These are phyloP conservation scores for Thuidium tamariscinum DNA, from an alignment of 225 moss, liverwort and hornwort species.

Conservation along the genomic window DNA sequence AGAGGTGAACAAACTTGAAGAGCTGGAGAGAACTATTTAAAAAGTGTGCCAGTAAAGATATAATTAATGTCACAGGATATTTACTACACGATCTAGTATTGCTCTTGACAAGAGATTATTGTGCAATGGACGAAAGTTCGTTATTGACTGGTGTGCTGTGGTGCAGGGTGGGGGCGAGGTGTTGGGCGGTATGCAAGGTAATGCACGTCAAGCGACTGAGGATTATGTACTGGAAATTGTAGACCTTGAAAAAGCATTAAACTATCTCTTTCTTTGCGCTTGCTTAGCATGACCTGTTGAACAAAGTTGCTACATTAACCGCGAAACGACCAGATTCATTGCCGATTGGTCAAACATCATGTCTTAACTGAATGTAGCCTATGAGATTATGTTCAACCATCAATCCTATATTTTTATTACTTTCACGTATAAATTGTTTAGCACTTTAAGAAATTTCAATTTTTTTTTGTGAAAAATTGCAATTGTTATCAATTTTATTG, in stretches of 20 bases:
- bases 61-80: background rate
- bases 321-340: too few species aligned
- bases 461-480: too few species aligned
- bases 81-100: background rate
- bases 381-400: too few species aligned
- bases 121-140: background rate
- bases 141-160: background rate
- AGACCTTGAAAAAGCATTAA: background rate
- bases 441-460: too few species aligned
- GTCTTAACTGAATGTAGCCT: too few species aligned
- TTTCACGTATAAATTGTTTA: too few species aligned
- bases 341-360: too few species aligned
- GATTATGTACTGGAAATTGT: background rate
- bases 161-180: slow-evolving; percentile 25
- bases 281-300: background rate
- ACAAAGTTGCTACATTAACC: background rate
- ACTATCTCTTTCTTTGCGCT: background rate
- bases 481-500: too few species aligned
- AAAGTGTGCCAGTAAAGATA: background rate
- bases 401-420: too few species aligned
- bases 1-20: background rate
- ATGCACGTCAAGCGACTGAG: background rate
- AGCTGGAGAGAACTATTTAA: background rate
- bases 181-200: slow-evolving; percentile 26
- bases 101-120: background rate